phyloP scores from a whole-genome alignment of 2,329 filamentous ascomycete genomes.

The Trichoderma brevicompactum region DNA sequence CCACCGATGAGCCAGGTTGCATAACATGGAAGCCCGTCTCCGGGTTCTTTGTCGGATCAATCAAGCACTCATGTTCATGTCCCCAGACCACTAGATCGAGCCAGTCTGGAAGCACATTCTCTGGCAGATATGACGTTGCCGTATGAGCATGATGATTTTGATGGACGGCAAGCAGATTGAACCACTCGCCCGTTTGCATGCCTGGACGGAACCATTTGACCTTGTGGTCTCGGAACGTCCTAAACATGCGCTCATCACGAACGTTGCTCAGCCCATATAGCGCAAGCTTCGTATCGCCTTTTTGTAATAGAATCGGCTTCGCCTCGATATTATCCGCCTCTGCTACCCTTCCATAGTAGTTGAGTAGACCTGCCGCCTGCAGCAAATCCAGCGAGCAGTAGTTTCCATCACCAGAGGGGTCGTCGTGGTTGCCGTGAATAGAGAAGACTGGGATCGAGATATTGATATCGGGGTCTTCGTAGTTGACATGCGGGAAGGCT shows the following conservation, averaged over 20 bases:
- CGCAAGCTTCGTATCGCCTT: slow-evolving; percentile 89
- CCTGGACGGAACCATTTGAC: slow-evolving; percentile 91
- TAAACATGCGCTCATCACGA: slow-evolving; percentile 89
- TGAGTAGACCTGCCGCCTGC: slow-evolving; percentile 87
- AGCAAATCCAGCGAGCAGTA: slow-evolving; percentile 88
- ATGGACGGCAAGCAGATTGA: slow-evolving; percentile 92
- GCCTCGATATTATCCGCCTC: slow-evolving; percentile 92
- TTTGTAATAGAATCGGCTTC: slow-evolving; percentile 91
- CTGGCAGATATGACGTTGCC: slow-evolving; percentile 90
- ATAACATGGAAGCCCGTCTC: slow-evolving; percentile 95
- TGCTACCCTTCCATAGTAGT: slow-evolving; percentile 92
- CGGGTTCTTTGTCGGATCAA: slow-evolving; percentile 80
- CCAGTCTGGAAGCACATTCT: slow-evolving; percentile 89
- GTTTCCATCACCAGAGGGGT: slow-evolving; percentile 94
- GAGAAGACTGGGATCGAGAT: slow-evolving; percentile 97
- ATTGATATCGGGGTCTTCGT: slow-evolving; percentile 96
- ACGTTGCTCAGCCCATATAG: slow-evolving; percentile 96
- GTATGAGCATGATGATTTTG: slow-evolving; percentile 95
- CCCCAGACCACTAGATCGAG: slow-evolving; percentile 94
- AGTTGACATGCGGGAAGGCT: slow-evolving; percentile 93
- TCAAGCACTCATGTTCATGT: slow-evolving; percentile 94
- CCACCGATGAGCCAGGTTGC: slow-evolving; percentile 95
- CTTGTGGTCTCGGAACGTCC: slow-evolving; percentile 89
- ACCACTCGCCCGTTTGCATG: slow-evolving; percentile 84
- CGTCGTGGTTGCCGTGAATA: slow-evolving; percentile 98